Evolutionary conservation across 2,329 filamentous ascomycete genomes (phyloP).

Genomic region (Verticillium longisporum): DNA sequence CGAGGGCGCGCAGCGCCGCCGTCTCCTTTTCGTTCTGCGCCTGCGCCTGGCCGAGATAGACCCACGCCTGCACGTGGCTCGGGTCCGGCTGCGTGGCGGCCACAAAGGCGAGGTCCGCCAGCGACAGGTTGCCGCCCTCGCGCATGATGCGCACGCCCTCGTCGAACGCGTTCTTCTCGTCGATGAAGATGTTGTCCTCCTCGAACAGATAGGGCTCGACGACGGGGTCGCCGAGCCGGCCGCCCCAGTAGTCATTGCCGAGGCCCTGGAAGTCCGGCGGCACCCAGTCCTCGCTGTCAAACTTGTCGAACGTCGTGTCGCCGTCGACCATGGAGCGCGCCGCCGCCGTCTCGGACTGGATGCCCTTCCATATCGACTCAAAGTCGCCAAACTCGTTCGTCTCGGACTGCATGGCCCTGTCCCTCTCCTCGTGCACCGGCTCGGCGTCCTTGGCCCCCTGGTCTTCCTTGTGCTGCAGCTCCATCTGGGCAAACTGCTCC

Average conservation of each 20-base stretch:
- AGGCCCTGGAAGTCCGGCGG: conserved; percentile 51
- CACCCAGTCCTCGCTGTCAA: conserved; percentile 74
- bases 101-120: conserved; percentile 92
- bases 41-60: conserved; percentile 82
- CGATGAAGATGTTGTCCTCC: conserved; percentile 82
- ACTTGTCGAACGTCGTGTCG: conserved; percentile 55
- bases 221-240: conserved; percentile 61
- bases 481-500: conserved; percentile 87
- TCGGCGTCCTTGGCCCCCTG: conserved; percentile 56
- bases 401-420: conserved; percentile 60
- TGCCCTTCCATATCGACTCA: conserved; percentile 81
- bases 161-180: conserved; percentile 77
- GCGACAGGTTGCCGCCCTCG: conserved; percentile 86
- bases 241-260: conserved; percentile 58
- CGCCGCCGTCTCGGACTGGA: conserved; percentile 67
- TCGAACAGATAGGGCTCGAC: conserved; percentile 93
- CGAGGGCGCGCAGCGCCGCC: conserved; percentile 86
- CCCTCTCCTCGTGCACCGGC: conserved; percentile 81
- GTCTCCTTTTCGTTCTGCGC: conserved; percentile 99
- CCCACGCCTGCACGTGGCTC: conserved; percentile 87
- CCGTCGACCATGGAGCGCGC: conserved; percentile 66
- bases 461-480: conserved; percentile 54
- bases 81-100: conserved; percentile 88
- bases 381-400: conserved; percentile 78
- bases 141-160: conserved; percentile 91